Base-by-base conservation (phyloP, 257 asterid genomes). In the Datura wrightii region DNA sequence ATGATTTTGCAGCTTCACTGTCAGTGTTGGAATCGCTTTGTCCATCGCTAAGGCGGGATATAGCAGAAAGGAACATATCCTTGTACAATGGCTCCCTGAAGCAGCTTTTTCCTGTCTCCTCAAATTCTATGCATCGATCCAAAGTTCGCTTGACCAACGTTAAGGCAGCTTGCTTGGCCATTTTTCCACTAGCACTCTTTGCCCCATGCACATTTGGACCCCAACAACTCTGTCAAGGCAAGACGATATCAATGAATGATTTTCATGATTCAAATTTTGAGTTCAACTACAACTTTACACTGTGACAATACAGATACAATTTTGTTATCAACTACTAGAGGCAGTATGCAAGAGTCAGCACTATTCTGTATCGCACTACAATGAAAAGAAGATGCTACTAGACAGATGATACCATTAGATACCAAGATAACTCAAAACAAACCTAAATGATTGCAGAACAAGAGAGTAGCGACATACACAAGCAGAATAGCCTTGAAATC, bases 161-260 rank as follows among this genome's bases (percentile, higher is more conserved):
- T 86, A 94, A 88, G 85, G 95, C 95, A 87, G 96, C 95, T 88
- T 94, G 97, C 90, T 92, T 94, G 80, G 97, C 97, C 90, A 96
- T 89, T 90, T 92, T 96, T 79, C 97, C 94, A 92, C 41, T 50
- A 50, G 81, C 60, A 74, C 97, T 92, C 89, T 96, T 96, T 94
- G 91, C 90, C 87, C 98, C 97, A 72, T 91, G 94, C 44, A 92
- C 93, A 88, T 87, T 86, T 79, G 95, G 95, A 72, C 96, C 96
- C 91, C 97, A 88, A 86, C 93, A 93, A 88, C 87, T 89, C 99
- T 96, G 94, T 34, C 46, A 50, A 72, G 58, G 56, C 58, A 72
- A 24, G 60, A 74, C 24, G 48, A 74, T 24, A 60, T 74, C 81
- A 74, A 24, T 74, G 44, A 74, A 48, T 4, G 54, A 71, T 48